Evolutionary conservation across 2,329 filamentous ascomycete genomes (phyloP), one percentile per base, ranked within the genome.

Genomic region (Colletotrichum sidae): DNA sequence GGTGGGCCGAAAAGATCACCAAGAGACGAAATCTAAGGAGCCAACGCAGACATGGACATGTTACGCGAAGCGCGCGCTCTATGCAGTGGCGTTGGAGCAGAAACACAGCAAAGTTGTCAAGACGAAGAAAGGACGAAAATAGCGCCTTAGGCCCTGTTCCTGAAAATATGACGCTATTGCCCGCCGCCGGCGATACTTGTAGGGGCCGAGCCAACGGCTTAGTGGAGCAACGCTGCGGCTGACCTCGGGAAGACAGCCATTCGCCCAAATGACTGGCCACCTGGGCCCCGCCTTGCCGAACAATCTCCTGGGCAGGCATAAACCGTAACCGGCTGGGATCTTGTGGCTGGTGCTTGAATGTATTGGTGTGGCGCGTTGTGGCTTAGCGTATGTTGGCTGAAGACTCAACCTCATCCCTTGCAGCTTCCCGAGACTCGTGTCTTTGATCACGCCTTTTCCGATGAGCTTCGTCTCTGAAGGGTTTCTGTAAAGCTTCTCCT

Each of bases 81-180:
- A 15, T 52, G 51, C 51, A 55, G 46, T 56, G 35, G 17, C 42
- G 13, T 25, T 25, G 25, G 7, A 35, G 17, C 35, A 39, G 52
- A n/a, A 55, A 39, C 25, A 50, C 52, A 37, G 45, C 9, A n/a
- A 51, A 47, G 13, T 55, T 50, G 15, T 12, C 37, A 57, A 17
- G 25, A 17, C 8, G 8, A 17, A 46, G 8, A 7, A 25, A 25
- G 33, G 12, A 63, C 63, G 49, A 50, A 65, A 62, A 52, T 17
- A 61, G 45, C 37, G 45, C 45, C 11, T 38, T 41, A 25, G 38
- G 41, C 39, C 41, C 41, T 25, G 58, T 39, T 50, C 41, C 37
- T 17, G 8, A 37, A n/a, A 62, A 63, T 56, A 65, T 65, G 62
- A 65, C 62, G 58, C 63, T 66, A 57, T 66, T 58, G 63, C 58